Evolutionary conservation across 768 basidiomycete genomes (phyloP).

Genomic region (Naematelia encephala): DNA sequence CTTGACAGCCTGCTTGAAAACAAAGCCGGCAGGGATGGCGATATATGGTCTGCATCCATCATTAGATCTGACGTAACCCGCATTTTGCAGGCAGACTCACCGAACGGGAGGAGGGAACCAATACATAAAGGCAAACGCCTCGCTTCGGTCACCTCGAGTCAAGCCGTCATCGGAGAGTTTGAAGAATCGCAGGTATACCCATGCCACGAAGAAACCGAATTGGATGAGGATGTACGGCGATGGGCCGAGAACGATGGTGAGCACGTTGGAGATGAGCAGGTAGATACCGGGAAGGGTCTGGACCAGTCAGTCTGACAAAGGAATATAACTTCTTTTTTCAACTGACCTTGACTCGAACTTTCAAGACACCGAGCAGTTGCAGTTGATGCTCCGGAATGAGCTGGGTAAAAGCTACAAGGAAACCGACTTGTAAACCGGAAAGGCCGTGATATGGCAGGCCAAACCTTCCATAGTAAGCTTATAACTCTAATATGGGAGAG

Average conservation of each 20-base stretch:
- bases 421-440: slow-evolving; percentile 80
- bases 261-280: slow-evolving; percentile 78
- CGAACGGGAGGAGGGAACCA: slow-evolving; percentile 98
- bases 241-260: slow-evolving; percentile 41
- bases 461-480: slow-evolving; percentile 58
- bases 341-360: slow-evolving; percentile 78
- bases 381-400: slow-evolving; percentile 97
- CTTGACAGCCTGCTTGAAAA: slow-evolving; percentile 60
- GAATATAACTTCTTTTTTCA: background rate
- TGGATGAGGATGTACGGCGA: slow-evolving; percentile 62
- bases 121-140: slow-evolving; percentile 88
- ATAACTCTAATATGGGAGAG: background rate
- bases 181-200: slow-evolving; percentile 95
- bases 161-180: slow-evolving; percentile 70
- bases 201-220: slow-evolving; percentile 97
- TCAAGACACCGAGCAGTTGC: slow-evolving; percentile 68
- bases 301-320: slow-evolving; percentile 2
- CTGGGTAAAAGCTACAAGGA: slow-evolving; percentile 95
- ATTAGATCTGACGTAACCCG: background rate
- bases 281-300: slow-evolving; percentile 93
- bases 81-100: slow-evolving; percentile 56
- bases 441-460: slow-evolving; percentile 88
- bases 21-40: slow-evolving; percentile 63
- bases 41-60: slow-evolving; percentile 72
- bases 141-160: slow-evolving; percentile 84